Conservation (phyloP, 306 rosid species). For the Dryas drummondii region DNA sequence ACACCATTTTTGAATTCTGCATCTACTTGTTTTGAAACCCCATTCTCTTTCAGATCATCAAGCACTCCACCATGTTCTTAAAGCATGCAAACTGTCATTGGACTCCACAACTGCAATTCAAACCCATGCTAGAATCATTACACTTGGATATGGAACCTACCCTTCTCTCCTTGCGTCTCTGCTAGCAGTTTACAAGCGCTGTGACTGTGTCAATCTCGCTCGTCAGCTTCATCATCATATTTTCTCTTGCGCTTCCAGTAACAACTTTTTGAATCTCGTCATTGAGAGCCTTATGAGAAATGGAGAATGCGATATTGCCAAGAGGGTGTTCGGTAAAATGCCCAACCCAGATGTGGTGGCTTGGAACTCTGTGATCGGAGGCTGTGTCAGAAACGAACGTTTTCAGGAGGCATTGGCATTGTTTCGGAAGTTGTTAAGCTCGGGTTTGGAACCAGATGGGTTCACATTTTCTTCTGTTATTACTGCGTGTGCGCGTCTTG, state of each 20-base stretch:
- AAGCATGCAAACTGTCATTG: constrained; percentile 35
- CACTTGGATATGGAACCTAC: constrained; percentile 52
- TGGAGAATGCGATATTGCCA: constrained; percentile 53
- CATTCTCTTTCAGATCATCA: constrained; percentile 32
- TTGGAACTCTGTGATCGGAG: constrained; percentile 68
- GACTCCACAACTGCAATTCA: constrained; percentile 40
- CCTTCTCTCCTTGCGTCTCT: constrained; percentile 54
- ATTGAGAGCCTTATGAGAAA: constrained; percentile 39
- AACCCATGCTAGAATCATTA: constrained; percentile 49
- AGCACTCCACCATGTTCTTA: constrained; percentile 40
- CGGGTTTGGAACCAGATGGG: constrained; percentile 59
- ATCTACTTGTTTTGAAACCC: too few species aligned
- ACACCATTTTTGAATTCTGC: too few species aligned
- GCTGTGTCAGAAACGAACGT: constrained; percentile 49
- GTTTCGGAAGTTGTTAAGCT: constrained; percentile 42
- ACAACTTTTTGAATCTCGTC: constrained; percentile 41
- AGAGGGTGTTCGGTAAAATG: constrained; percentile 49
- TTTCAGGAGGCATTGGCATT: constrained; percentile 42
- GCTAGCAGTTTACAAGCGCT: constrained; percentile 44
- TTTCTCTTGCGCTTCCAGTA: constrained; percentile 15
- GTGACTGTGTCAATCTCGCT: constrained; percentile 25
- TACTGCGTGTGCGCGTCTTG: constrained; percentile 60
- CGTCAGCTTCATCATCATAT: constrained; percentile 30
- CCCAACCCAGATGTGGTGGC: constrained; percentile 50
- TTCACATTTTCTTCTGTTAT: constrained; percentile 63